phyloP scores from a whole-genome alignment of 257 asterid genomes.

The Lithospermum erythrorhizon region DNA sequence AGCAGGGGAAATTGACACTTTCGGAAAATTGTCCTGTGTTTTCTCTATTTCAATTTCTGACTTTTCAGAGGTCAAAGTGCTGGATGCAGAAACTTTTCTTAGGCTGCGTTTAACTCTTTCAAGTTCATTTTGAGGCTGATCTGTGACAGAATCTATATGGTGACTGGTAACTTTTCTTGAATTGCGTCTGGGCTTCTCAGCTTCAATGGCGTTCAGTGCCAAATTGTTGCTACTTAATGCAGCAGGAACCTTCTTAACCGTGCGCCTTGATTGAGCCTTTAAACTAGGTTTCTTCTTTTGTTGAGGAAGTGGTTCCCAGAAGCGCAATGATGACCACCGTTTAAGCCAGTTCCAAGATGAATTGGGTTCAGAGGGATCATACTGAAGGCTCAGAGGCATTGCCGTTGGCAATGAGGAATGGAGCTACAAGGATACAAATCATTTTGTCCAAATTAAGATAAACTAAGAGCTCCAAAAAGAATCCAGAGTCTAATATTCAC shows the following conservation, averaged over 20 bases:
- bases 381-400: slow-evolving; percentile 79
- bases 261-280: slow-evolving; percentile 57
- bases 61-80: slow-evolving; percentile 37
- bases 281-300: slow-evolving; percentile 27
- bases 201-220: slow-evolving; percentile 32
- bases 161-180: slow-evolving; percentile 33
- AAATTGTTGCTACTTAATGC: slow-evolving; percentile 41
- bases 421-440: slow-evolving; percentile 36
- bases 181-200: slow-evolving; percentile 48
- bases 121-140: slow-evolving; percentile 47
- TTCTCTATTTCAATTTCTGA: slow-evolving; percentile 43
- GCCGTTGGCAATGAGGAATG: slow-evolving; percentile 60
- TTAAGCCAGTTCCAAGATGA: slow-evolving; percentile 85
- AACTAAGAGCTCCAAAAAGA: not conserved
- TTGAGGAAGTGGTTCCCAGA: slow-evolving; percentile 55
- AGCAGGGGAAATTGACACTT: slow-evolving; percentile 17
- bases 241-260: slow-evolving; percentile 44
- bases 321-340: slow-evolving; percentile 68
- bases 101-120: slow-evolving; percentile 30
- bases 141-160: slow-evolving; percentile 47
- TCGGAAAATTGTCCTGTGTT: slow-evolving; percentile 28
- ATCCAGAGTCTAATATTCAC: not conserved
- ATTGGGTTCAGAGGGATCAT: slow-evolving; percentile 59
- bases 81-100: slow-evolving; percentile 49
- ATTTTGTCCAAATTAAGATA: slow-evolving; percentile 6